phyloP scores from a whole-genome alignment of 2,329 filamentous ascomycete genomes.

The Curvularia verruculosa region DNA sequence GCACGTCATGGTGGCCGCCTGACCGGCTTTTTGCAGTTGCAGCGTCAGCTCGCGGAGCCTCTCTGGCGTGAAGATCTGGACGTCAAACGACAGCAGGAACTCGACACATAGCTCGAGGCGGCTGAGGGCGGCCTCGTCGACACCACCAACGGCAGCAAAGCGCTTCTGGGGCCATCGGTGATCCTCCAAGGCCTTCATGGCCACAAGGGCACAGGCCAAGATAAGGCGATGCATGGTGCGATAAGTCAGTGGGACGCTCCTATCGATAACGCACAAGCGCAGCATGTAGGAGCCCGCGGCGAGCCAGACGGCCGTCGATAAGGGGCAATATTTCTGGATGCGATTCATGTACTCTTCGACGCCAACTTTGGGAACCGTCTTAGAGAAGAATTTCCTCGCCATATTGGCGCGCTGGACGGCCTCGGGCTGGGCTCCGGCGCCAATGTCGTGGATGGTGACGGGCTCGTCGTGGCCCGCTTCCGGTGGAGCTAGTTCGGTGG shows the following conservation, averaged over 20 bases:
- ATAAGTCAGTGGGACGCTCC: conserved; percentile 77
- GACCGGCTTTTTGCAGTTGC: conserved; percentile 48
- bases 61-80: conserved; percentile 47
- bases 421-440: conserved; percentile 73
- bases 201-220: conserved; percentile 81
- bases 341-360: conserved; percentile 85
- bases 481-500: conserved; percentile 54
- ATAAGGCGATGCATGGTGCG: conserved; percentile 87
- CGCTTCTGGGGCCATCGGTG: conserved; percentile 83
- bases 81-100: conserved; percentile 53
- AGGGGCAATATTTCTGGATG: conserved; percentile 88
- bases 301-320: conserved; percentile 92
- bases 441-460: conserved; percentile 51
- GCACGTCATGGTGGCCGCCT: conserved; percentile 43
- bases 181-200: conserved; percentile 95
- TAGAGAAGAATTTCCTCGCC: conserved; percentile 91
- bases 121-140: conserved; percentile 80
- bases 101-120: conserved; percentile 78
- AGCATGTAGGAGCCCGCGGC: conserved; percentile 88
- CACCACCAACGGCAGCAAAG: conserved; percentile 86
- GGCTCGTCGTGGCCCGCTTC: conserved; percentile 59
- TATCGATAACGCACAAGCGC: conserved; percentile 74
- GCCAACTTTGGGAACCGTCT: conserved; percentile 80
- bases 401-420: conserved; percentile 83
- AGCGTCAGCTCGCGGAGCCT: conserved; percentile 44